phyloP scores from a whole-genome alignment of 2,329 filamentous ascomycete genomes.

The Colletotrichum cereale region DNA sequence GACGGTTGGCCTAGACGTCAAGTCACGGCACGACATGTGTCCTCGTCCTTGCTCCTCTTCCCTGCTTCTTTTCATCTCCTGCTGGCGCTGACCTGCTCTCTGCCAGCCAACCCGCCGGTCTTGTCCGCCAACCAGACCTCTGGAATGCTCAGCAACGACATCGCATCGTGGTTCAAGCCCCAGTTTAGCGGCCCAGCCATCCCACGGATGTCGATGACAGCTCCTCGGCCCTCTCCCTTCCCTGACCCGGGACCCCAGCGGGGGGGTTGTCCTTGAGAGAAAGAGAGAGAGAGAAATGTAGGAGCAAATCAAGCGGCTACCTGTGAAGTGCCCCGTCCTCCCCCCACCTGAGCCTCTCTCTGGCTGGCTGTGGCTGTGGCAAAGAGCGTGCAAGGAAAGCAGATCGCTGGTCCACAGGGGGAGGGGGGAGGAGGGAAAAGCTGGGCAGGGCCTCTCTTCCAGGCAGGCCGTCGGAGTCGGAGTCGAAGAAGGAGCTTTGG shows the following conservation, averaged over 20 bases:
- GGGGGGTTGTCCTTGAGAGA: not conserved
- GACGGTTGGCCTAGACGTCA: not conserved
- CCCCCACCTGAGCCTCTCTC: not conserved
- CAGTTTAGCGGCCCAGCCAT: not conserved
- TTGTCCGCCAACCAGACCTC: constrained; percentile 3
- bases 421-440: not conserved
- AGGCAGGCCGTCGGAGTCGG: not conserved
- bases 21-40: constrained; percentile 9
- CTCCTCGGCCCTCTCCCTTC: constrained; percentile 1
- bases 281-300: too few relatives aligned
- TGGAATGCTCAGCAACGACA: constrained; percentile 29
- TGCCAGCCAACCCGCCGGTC: not conserved
- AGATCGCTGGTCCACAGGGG: not conserved
- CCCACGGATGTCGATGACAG: constrained; percentile 1
- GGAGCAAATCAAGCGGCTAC: not conserved
- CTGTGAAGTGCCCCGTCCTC: not conserved
- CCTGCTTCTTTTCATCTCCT: not conserved
- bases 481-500: too few relatives aligned
- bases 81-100: not conserved
- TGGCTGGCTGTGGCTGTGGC: not conserved
- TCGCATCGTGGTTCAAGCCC: not conserved
- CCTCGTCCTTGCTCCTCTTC: constrained; percentile 12
- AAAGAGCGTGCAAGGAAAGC: not conserved
- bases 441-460: not conserved
- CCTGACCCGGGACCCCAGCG: not conserved